Base-by-base conservation (phyloP, 2,329 filamentous ascomycete genomes). In the Trichophyton mentagrophytes region DNA sequence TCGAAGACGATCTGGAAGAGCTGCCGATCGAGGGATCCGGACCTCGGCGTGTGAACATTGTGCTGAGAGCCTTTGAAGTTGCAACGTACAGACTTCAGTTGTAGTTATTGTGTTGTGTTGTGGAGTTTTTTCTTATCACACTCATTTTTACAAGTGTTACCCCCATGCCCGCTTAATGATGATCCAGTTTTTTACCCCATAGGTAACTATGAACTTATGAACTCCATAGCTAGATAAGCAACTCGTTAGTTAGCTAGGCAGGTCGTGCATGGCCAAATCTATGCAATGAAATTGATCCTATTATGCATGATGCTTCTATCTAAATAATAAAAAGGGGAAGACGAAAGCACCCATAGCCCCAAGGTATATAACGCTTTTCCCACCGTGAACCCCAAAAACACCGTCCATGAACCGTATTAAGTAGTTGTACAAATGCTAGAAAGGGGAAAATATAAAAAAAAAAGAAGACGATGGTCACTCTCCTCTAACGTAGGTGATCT, bases 1-100 rank as follows among this genome's bases (percentile, higher is more conserved):
- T 99, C 36, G 93, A 99, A 72, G 93, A 99, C 72, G 88, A 95
- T 67, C 74, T 85, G 60, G 85, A 89, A 65, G 83, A 85, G 69
- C 67, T 90, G 61, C 72, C 79, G 59, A 63, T 86, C n/a, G 63
- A 68, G 6, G 69, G 74, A 60, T 70, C 69, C 3, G 70, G 69
- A 27, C 68, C 65, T 46, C 67, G 64, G 57, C 73, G 76, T 66
- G 82, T 89, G 61, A 71, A 79, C 53, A 82, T 93, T 66, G 80
- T 82, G 59, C 70, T 96, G 66, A 80, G 87, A 67, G 83, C 89
- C 20, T 96, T 95, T 73, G 90, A 96, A 78, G 87, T 96, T 62
- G 89, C 86, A 20, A 93, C 89, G 1, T 93, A 83, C 72, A 83
- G 87, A 69, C 75, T 92, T 67, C 79, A 82, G 67, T 69, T 83